Evolutionary conservation across 75 land plant genomes (phyloP).

Genomic region (Isoetes taiwanensis): DNA sequence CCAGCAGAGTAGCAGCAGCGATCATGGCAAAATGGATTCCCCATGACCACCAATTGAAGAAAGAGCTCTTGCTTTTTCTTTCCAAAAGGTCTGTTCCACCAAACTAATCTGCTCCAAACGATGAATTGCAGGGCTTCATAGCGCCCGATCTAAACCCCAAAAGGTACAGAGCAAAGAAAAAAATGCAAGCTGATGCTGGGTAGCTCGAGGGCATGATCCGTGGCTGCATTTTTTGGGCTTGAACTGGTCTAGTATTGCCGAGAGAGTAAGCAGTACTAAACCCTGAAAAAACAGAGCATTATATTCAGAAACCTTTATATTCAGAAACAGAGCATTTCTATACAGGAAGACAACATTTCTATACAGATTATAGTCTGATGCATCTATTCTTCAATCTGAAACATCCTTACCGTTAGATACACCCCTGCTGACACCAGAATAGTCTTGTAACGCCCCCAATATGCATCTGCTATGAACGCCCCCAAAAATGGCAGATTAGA

Average conservation of each 20-base stretch:
- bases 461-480: background rate
- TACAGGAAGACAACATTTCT: background rate
- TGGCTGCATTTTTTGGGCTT: background rate
- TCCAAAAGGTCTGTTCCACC: background rate
- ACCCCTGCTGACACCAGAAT: background rate
- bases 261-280: background rate
- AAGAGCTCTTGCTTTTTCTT: background rate
- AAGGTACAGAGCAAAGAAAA: background rate
- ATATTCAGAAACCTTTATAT: too few species aligned
- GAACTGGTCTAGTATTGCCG: background rate
- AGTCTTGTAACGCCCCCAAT: background rate
- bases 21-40: background rate
- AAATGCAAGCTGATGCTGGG: background rate
- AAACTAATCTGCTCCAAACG: constrained; percentile 7
- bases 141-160: background rate
- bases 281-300: background rate
- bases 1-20: background rate
- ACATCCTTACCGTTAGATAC: background rate
- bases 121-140: constrained; percentile 2
- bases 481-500: background rate
- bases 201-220: background rate
- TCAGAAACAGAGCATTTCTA: too few species aligned
- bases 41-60: constrained; percentile 7
- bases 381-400: background rate
- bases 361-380: background rate